These are phyloP conservation scores for Phaeosphaeriaceae sp. DNA, from an alignment of 2,329 filamentous ascomycete genomes.

Conservation along the genomic window DNA sequence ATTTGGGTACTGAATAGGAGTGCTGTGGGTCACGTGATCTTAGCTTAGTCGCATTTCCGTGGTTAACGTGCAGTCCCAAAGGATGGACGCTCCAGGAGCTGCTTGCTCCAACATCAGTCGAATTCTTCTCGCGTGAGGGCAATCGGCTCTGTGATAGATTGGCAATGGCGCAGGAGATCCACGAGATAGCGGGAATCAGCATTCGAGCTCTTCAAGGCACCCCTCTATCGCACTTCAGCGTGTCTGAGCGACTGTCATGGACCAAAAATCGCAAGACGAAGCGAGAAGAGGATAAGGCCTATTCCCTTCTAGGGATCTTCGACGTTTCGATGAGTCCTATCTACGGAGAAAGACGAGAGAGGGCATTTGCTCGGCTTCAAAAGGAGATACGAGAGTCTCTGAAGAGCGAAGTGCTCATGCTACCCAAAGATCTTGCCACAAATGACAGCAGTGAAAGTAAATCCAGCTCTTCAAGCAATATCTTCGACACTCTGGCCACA, in stretches of 20 bases:
- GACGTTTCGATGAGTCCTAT: background rate
- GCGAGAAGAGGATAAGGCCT: background rate
- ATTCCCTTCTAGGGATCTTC: background rate
- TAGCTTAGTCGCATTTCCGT: background rate
- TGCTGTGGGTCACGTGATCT: background rate
- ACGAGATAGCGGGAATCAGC: background rate
- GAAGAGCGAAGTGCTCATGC: too few relatives aligned
- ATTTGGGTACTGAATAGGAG: background rate
- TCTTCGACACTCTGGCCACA: too few relatives aligned
- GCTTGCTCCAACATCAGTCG: background rate
- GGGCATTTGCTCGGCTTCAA: slow-evolving; percentile 13
- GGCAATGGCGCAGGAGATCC: background rate
- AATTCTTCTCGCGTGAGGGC: background rate
- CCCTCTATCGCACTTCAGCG: background rate
- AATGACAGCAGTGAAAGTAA: too few relatives aligned
- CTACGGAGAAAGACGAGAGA: slow-evolving; percentile 4
- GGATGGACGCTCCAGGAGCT: background rate
- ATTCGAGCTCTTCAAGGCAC: background rate
- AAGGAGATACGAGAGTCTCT: background rate
- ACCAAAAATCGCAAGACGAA: background rate
- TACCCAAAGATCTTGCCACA: too few relatives aligned
- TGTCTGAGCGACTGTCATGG: background rate
- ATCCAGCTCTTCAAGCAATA: too few relatives aligned
- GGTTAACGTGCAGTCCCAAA: background rate
- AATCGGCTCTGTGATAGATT: background rate